Conservation (phyloP, 2,329 filamentous ascomycete genomes). For the Drechslerella stenobrocha region DNA sequence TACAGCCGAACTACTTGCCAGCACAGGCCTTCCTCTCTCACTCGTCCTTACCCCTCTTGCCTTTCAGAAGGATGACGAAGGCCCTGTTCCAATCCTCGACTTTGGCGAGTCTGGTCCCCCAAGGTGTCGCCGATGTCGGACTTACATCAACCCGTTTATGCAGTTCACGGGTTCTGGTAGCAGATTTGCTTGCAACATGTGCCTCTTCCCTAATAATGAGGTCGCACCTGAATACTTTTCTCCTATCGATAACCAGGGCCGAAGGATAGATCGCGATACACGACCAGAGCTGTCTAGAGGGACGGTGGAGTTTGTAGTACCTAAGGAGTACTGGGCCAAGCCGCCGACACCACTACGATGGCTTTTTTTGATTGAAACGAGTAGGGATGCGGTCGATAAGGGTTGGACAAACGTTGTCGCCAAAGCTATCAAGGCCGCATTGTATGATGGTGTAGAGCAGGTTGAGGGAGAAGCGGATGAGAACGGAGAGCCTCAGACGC, state of each 20-base stretch:
- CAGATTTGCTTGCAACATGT: conserved; percentile 98
- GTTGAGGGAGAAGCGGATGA: conserved; percentile 56
- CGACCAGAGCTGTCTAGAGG: conserved; percentile 86
- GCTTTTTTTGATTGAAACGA: conserved; percentile 91
- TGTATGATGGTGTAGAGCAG: conserved; percentile 71
- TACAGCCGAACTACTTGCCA: conserved; percentile 74
- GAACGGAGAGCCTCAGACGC: conserved; percentile 16
- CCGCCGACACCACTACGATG: conserved; percentile 75
- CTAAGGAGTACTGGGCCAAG: conserved; percentile 98
- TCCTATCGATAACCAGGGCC: conserved; percentile 81
- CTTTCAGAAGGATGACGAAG: conserved; percentile 77
- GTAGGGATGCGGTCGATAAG: conserved; percentile 85
- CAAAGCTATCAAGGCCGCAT: conserved; percentile 78
- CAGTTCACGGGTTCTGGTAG: conserved; percentile 91
- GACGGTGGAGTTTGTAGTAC: conserved; percentile 93
- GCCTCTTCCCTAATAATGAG: conserved; percentile 87
- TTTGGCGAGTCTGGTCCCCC: conserved; percentile 91
- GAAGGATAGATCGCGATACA: conserved; percentile 83
- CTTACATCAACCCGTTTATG: conserved; percentile 99
- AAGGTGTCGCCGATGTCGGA: conserved; percentile 85
- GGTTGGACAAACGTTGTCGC: conserved; percentile 89
- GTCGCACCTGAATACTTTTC: conserved; percentile 90
- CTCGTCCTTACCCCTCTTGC: conserved; percentile 87
- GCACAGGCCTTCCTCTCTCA: conserved; percentile 82
- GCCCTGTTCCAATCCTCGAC: conserved; percentile 85